Percentiles rank a stretch among this genome's conserved stretches.
phyloP scores from a whole-genome alignment of 352 stramenopile species.

The Globisporangium nagaii region DNA sequence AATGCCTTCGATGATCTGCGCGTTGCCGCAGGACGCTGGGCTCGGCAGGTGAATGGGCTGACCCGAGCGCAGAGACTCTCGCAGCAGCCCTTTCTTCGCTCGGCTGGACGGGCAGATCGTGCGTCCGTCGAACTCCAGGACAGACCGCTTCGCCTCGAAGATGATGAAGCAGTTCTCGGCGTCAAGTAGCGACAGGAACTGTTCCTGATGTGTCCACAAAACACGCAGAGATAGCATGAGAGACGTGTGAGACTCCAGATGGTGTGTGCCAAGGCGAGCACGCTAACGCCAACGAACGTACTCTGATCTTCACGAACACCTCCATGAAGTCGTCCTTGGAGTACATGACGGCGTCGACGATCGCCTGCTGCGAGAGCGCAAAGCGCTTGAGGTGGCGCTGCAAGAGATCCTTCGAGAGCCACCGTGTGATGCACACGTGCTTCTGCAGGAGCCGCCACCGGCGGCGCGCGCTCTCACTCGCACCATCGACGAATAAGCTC shows the following conservation, averaged over 20 bases:
- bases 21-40: slow-evolving; percentile 13
- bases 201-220: slow-evolving; percentile 14
- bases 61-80: slow-evolving; percentile 20
- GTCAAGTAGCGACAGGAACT: slow-evolving; percentile 57
- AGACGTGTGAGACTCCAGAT: neutral
- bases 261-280: neutral
- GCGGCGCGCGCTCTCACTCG: slow-evolving; percentile 28
- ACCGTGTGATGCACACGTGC: slow-evolving; percentile 59
- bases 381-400: slow-evolving; percentile 45
- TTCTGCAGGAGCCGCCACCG: slow-evolving; percentile 57
- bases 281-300: neutral
- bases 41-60: slow-evolving; percentile 32
- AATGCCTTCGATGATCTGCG: slow-evolving; percentile 19
- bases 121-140: slow-evolving; percentile 59
- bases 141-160: slow-evolving; percentile 42
- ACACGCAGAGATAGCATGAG: neutral
- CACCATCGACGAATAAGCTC: slow-evolving; percentile 1
- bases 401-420: slow-evolving; percentile 48
- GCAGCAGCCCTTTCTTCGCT: slow-evolving; percentile 18
- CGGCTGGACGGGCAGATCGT: slow-evolving; percentile 34
- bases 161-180: slow-evolving; percentile 57
- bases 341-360: slow-evolving; percentile 40
- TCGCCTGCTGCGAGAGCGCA: slow-evolving; percentile 36
- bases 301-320: slow-evolving; percentile 44
- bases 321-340: slow-evolving; percentile 44